phyloP scores from a whole-genome alignment of 257 asterid species.

The Mentha longifolia region DNA sequence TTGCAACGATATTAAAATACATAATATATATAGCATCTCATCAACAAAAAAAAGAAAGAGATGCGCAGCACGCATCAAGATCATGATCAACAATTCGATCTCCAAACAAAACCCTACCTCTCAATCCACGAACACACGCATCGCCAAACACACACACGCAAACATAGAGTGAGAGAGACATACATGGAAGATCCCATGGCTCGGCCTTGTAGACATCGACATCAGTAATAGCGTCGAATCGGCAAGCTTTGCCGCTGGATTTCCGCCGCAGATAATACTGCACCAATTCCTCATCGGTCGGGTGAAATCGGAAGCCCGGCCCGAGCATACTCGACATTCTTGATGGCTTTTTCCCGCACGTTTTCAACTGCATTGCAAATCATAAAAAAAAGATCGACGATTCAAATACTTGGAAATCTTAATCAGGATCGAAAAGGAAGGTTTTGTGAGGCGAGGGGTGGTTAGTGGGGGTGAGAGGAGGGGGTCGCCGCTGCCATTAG shows the following conservation, averaged over 20 bases:
- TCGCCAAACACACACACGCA: background rate
- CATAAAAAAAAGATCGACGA: background rate
- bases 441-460: background rate
- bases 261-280: constrained; percentile 76
- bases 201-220: constrained; percentile 87
- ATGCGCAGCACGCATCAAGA: background rate
- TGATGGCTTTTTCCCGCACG: constrained; percentile 32
- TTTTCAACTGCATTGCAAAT: constrained; percentile 34
- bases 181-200: constrained; percentile 98
- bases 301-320: constrained; percentile 95
- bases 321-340: constrained; percentile 54
- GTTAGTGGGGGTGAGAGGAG: background rate
- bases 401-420: background rate
- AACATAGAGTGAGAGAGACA: background rate
- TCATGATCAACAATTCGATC: constrained; percentile 2
- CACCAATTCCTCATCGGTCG: constrained; percentile 94
- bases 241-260: constrained; percentile 55
- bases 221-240: constrained; percentile 76
- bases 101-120: background rate
- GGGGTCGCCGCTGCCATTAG: constrained; percentile 11
- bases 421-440: background rate
- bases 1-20: background rate
- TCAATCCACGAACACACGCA: background rate
- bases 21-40: background rate
- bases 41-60: background rate